Evolutionary conservation across 257 asterid genomes (phyloP).

Genomic region (Salvia rosmarinus): DNA sequence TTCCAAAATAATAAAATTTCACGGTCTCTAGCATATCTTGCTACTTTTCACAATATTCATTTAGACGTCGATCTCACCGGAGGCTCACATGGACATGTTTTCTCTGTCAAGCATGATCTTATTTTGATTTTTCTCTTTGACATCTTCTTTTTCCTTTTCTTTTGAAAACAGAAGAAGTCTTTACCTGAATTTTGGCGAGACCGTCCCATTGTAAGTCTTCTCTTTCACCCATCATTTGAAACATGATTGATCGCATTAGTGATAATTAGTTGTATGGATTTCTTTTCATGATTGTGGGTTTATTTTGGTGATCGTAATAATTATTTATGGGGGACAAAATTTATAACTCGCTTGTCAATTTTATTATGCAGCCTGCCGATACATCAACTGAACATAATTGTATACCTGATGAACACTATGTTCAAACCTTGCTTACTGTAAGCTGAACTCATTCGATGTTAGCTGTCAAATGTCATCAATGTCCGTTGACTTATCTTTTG

Average conservation of each 20-base stretch:
- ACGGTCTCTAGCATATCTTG: too few species aligned
- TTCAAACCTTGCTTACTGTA: conserved; percentile 90
- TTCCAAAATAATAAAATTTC: too few species aligned
- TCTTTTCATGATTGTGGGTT: not conserved
- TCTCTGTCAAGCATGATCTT: conserved; percentile 1
- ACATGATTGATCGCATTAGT: conserved; percentile 3
- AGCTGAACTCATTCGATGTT: conserved; percentile 37
- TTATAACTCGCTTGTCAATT: conserved; percentile 8
- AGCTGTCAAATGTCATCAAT: conserved; percentile 18
- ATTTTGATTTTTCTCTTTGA: conserved; percentile 17
- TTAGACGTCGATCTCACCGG: not conserved
- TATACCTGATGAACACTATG: conserved; percentile 98
- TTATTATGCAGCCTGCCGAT: conserved; percentile 69
- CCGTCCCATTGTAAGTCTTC: conserved; percentile 70
- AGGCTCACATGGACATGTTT: conserved; percentile 4
- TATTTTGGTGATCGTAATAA: not conserved
- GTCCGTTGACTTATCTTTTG: conserved; percentile 25
- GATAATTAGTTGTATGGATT: not conserved
- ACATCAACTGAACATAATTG: conserved; percentile 86
- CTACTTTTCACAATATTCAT: conserved; percentile 21
- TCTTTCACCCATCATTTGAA: conserved; percentile 23
- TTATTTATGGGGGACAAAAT: not conserved
- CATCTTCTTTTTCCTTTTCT: conserved; percentile 28
- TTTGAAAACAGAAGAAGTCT: conserved; percentile 68
- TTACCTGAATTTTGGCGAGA: conserved; percentile 99